A percentile compares a stretch with the other conserved stretches of the same genome.
These are phyloP conservation scores for Aspergillus texensis DNA, from an alignment of 2,329 filamentous ascomycete genomes.

Conservation along the genomic window DNA sequence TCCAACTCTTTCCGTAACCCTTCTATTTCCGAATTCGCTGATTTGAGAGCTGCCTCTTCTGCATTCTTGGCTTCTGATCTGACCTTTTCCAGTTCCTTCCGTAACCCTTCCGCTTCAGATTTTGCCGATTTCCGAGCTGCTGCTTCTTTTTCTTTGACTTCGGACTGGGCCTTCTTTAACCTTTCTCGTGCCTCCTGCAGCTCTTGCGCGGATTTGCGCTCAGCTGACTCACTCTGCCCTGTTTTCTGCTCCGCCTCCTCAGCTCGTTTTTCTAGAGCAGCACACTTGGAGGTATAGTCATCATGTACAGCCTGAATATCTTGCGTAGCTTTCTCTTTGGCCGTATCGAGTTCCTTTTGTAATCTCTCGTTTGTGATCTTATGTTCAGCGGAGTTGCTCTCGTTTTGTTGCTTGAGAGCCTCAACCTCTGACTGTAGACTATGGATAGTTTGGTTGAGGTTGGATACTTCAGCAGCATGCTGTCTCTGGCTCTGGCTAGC, in stretches of 20 bases:
- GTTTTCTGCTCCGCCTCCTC: conserved; percentile 39
- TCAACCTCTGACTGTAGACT: conserved; percentile 53
- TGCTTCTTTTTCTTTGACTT: conserved; percentile 56
- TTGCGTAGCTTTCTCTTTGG: conserved; percentile 51
- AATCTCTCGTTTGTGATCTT: conserved; percentile 59
- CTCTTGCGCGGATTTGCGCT: conserved; percentile 55
- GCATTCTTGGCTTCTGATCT: conserved; percentile 48
- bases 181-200: conserved; percentile 50
- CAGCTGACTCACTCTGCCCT: conserved; percentile 36
- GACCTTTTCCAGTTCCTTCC: conserved; percentile 33
- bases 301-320: conserved; percentile 62
- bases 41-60: conserved; percentile 47
- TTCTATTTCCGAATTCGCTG: conserved; percentile 72
- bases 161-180: conserved; percentile 33
- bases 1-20: conserved; percentile 80
- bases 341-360: conserved; percentile 52
- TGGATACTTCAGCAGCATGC: conserved; percentile 59
- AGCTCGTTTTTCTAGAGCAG: conserved; percentile 54
- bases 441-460: conserved; percentile 59
- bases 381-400: conserved; percentile 61
- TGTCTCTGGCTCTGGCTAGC: conserved; percentile 51
- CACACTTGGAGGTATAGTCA: conserved; percentile 50
- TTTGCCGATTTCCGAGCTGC: conserved; percentile 25
- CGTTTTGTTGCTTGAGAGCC: conserved; percentile 44
- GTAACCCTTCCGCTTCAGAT: conserved; percentile 57